phyloP scores from a whole-genome alignment of 176 grass and related monocot species.

The Lolium multiflorum region DNA sequence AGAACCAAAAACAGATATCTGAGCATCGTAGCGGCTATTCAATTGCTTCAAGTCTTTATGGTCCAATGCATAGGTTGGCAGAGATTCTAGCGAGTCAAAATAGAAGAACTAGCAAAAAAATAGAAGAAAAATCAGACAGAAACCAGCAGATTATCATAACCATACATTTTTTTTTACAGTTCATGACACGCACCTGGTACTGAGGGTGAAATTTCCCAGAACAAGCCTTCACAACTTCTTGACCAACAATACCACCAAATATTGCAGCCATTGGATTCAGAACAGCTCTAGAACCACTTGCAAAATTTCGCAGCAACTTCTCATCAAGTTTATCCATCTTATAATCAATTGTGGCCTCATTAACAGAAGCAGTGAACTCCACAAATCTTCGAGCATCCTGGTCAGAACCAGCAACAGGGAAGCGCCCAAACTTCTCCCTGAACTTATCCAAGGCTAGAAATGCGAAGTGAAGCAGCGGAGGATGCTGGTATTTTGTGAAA shows the following conservation, averaged over 20 bases:
- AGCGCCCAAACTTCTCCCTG: slow-evolving; percentile 59
- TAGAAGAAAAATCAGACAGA: slow-evolving; percentile 15
- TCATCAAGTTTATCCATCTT: slow-evolving; percentile 60
- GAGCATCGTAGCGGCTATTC: slow-evolving; percentile 77
- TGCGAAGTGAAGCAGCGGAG: slow-evolving; percentile 67
- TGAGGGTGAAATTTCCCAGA: slow-evolving; percentile 80
- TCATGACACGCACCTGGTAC: slow-evolving; percentile 59
- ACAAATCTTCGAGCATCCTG: slow-evolving; percentile 67
- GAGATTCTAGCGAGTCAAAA: slow-evolving; percentile 78
- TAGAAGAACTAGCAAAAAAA: slow-evolving; percentile 72
- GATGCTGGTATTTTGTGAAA: slow-evolving; percentile 66
- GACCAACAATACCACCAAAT: slow-evolving; percentile 83
- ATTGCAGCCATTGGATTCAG: slow-evolving; percentile 90
- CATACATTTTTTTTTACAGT: slow-evolving; percentile 29
- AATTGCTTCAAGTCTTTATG: slow-evolving; percentile 68
- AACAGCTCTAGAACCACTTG: slow-evolving; percentile 75
- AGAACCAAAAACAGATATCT: slow-evolving; percentile 85
- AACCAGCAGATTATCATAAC: slow-evolving; percentile 10
- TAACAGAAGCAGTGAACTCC: slow-evolving; percentile 57
- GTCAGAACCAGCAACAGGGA: slow-evolving; percentile 57
- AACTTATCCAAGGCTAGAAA: slow-evolving; percentile 85
- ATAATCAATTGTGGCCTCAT: slow-evolving; percentile 55
- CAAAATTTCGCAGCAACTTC: slow-evolving; percentile 60
- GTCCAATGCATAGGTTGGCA: slow-evolving; percentile 67
- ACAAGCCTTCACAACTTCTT: slow-evolving; percentile 81